A percentile compares a stretch with the other conserved stretches of the same genome.
Evolutionary conservation across 2,329 filamentous ascomycete species (phyloP).

Genomic region (Ophiostoma australiae): DNA sequence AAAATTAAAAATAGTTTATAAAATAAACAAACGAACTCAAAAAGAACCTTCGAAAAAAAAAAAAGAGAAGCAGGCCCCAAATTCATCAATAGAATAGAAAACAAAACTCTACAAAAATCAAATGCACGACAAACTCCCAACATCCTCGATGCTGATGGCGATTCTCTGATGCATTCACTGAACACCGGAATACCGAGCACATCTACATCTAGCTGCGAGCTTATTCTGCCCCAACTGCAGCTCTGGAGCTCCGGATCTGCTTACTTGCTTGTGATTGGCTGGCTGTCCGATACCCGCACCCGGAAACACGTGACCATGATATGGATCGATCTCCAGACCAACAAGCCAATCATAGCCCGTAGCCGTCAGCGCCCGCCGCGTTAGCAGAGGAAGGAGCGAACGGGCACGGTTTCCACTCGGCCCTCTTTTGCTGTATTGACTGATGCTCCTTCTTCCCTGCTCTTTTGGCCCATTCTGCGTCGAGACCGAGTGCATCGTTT

Average conservation of each 20-base stretch:
- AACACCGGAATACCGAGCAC: too few species aligned
- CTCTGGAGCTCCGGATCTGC: not conserved
- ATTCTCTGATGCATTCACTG: too few species aligned
- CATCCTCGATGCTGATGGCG: too few species aligned
- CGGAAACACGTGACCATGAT: not conserved
- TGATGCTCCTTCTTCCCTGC: not conserved
- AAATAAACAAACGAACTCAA: too few species aligned
- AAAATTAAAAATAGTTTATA: too few species aligned
- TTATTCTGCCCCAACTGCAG: not conserved
- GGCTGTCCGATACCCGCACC: not conserved
- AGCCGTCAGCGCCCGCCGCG: not conserved
- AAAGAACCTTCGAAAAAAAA: too few species aligned
- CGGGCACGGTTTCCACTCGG: constrained; percentile 7
- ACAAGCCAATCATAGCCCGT: not conserved
- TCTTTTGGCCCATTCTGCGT: not conserved
- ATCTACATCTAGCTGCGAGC: not conserved
- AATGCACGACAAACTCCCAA: too few species aligned
- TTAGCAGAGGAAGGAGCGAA: not conserved
- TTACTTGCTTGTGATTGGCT: not conserved
- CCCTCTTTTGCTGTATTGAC: not conserved
- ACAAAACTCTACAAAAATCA: too few species aligned
- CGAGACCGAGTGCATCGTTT: not conserved
- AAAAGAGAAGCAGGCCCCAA: too few species aligned
- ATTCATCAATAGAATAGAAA: too few species aligned
- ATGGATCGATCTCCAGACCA: not conserved